Evolutionary conservation across 768 basidiomycete genomes (phyloP).

Genomic region (Austroboletus eburneus): DNA sequence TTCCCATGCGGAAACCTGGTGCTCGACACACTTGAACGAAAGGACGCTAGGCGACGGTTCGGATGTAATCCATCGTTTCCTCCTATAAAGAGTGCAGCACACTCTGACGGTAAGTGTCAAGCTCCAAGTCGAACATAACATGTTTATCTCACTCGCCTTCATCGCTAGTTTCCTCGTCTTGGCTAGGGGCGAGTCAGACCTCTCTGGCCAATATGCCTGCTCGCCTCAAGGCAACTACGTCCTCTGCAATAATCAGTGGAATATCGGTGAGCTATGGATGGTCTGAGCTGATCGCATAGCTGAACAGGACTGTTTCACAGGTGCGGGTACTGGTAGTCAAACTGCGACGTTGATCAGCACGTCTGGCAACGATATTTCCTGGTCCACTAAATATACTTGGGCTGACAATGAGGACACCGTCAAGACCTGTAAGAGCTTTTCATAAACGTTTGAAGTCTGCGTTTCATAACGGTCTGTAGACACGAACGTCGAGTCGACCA

Average conservation of each 20-base stretch:
- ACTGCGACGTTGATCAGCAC: conserved; percentile 42
- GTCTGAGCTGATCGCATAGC: neutral
- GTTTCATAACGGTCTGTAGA: conserved; percentile 28
- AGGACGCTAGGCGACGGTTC: neutral
- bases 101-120: neutral
- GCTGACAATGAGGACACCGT: conserved; percentile 46
- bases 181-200: conserved; percentile 9
- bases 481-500: conserved; percentile 45
- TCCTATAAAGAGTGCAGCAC: neutral
- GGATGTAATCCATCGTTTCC: neutral
- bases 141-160: conserved; percentile 14
- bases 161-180: conserved; percentile 7
- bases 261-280: conserved; percentile 31
- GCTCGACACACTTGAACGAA: neutral
- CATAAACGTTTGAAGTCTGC: neutral
- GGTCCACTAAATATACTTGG: conserved; percentile 54
- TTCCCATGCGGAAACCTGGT: neutral
- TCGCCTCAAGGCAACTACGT: conserved; percentile 43
- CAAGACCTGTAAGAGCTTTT: conserved; percentile 45
- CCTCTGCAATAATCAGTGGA: conserved; percentile 60
- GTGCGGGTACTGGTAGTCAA: conserved; percentile 45
- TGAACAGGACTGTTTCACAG: conserved; percentile 20
- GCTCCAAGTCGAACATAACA: neutral
- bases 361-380: conserved; percentile 40
- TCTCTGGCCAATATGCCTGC: conserved; percentile 44